These are phyloP conservation scores for Hypoxylon subgilvum DNA, from an alignment of 495 filamentous ascomycete species.

Conservation along the genomic window DNA sequence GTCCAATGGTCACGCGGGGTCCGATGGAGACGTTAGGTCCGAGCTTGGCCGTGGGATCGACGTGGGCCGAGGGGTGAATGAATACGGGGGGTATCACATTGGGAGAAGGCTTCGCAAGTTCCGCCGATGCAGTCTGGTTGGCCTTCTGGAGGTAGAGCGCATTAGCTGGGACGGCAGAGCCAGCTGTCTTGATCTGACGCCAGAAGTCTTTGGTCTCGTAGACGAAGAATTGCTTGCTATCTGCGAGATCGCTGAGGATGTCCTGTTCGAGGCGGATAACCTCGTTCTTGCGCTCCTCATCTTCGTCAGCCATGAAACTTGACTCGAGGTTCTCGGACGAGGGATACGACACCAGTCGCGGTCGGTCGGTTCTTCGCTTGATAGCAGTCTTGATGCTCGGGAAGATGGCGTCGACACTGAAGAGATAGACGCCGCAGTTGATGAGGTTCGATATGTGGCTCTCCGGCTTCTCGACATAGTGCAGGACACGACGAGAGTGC, in stretches of 20 bases:
- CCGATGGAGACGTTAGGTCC: constrained; percentile 97
- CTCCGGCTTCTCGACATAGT: constrained; percentile 99
- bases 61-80: constrained; percentile 92
- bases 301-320: constrained; percentile 75
- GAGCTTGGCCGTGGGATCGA: constrained; percentile 95
- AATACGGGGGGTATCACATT: constrained; percentile 93
- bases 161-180: constrained; percentile 95
- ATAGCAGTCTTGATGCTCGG: constrained; percentile 93
- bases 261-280: constrained; percentile 97
- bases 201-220: constrained; percentile 99
- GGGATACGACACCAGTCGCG: constrained; percentile 89
- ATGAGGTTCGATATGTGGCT: constrained; percentile 98
- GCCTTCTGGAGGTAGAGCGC: constrained; percentile 97
- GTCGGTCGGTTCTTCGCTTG: constrained; percentile 91
- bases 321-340: constrained; percentile 91
- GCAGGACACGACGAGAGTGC: constrained; percentile 92
- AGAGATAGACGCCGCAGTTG: constrained; percentile 99
- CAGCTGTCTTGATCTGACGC: constrained; percentile 99
- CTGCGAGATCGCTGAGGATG: constrained; percentile 92
- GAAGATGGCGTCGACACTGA: constrained; percentile 94
- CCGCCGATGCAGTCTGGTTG: constrained; percentile 78
- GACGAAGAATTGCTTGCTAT: constrained; percentile 98
- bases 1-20: constrained; percentile 79
- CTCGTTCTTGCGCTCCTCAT: constrained; percentile 78
- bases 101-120: constrained; percentile 82